Evolutionary conservation across 495 filamentous ascomycete genomes (phyloP).

Genomic region (Podospora pseudocomata): DNA sequence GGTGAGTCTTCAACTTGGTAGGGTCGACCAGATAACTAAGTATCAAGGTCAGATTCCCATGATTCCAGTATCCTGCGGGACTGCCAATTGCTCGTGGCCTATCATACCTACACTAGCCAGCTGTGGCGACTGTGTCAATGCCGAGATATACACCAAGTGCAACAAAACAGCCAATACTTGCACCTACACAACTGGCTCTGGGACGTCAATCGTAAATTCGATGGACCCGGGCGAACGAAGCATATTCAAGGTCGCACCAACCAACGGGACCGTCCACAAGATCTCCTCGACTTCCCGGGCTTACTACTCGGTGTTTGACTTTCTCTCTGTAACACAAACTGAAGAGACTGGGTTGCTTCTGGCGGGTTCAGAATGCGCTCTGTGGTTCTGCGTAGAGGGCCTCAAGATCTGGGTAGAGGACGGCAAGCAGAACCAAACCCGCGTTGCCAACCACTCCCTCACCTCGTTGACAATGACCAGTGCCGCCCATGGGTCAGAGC

Average conservation of each 20-base stretch:
- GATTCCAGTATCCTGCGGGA: conserved; percentile 27
- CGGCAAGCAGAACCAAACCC: conserved; percentile 25
- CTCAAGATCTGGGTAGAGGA: conserved; percentile 27
- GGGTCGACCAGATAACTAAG: background rate
- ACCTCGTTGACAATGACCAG: conserved; percentile 19
- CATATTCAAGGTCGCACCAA: conserved; percentile 31
- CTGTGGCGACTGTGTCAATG: conserved; percentile 30
- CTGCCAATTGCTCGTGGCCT: conserved; percentile 37
- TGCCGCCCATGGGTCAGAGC: conserved; percentile 21
- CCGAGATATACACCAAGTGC: conserved; percentile 22
- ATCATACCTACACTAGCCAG: conserved; percentile 35
- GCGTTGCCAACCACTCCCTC: conserved; percentile 31
- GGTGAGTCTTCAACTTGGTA: background rate
- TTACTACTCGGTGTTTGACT: conserved; percentile 36
- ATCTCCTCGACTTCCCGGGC: conserved; percentile 23
- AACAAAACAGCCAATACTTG: conserved; percentile 28
- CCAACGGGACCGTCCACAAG: conserved; percentile 21
- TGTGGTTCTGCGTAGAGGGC: conserved; percentile 40
- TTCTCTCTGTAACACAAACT: conserved; percentile 26
- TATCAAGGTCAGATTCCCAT: conserved; percentile 10
- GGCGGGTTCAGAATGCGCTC: conserved; percentile 25
- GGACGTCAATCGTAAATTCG: conserved; percentile 23
- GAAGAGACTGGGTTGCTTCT: conserved; percentile 13
- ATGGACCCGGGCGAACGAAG: conserved; percentile 20
- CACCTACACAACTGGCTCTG: conserved; percentile 31